Evolutionary conservation across 2,329 filamentous ascomycete species (phyloP), one percentile per base, ranked within the genome.

Genomic region (Ophiostoma sp.): DNA sequence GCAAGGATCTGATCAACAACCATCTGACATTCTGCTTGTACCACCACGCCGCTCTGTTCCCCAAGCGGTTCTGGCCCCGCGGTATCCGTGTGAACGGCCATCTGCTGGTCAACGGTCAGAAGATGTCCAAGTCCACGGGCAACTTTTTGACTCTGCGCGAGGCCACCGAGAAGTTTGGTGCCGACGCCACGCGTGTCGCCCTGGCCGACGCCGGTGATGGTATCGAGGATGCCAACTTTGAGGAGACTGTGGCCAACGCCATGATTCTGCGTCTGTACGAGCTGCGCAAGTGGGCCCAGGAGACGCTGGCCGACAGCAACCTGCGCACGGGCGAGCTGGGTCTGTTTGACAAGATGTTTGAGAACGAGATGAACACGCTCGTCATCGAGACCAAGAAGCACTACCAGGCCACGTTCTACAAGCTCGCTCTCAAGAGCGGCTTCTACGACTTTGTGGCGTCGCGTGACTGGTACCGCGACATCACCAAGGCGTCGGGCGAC

Each of bases 61-160:
- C 89, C 15, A 86, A 87, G 71, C 87, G 94, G 79, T 96, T 93
- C 83, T 97, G 94, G 93, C 95, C 95, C 13, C 86, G 86, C 68
- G 89, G 89, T 73, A 86, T 98, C 74, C 90, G 95, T 74, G 89
- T 91, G 73, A 99, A 99, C 77, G 95, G 95, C 1, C 94, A 98
- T 81, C 82, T 98, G 76, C 88, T 96, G 79, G 85, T 99, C 74
- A 99, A 99, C 79, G 94, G 94, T 67, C 92, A 97, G 79, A 99
- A 99, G 86, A 99, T 99, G 95, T 91, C 89, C 79, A 99, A 99
- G 84, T 94, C 90, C 69, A 97, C 94, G 0, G 95, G 95, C 73
- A 99, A 98, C 82, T 99, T 99, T 84, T 85, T 99, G 79, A 98
- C 95, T 13, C 84, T 98, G 68, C 86, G 89, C 69, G 92, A 97